Evolutionary conservation across 768 basidiomycete species (phyloP), one percentile per base, ranked within the genome.

Genomic region (Termitomyces sp.): DNA sequence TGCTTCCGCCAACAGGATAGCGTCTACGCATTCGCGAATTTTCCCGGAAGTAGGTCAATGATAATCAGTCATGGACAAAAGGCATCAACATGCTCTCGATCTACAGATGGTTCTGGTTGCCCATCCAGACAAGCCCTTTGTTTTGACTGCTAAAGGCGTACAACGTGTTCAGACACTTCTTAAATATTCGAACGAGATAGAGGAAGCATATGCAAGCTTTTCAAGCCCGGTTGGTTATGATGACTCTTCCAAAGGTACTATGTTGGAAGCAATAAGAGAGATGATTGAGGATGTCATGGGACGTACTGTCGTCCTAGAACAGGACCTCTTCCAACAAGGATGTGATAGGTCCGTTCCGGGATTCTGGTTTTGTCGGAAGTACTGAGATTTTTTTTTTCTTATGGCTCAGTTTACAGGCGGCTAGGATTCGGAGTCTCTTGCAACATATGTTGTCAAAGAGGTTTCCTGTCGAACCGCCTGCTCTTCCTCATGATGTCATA

Each of bases 21-120:
- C 78, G 0, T 79, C 79, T 9, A 64, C 70, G 32, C 78, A 80
- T 59, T 78, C 76, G 0, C 64, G 76, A 19, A 61, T 81, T 6
- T 79, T 79, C 66, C 78, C 78, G 56, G 77, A 77, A 67, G 76
- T 74, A 55, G 8, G 52, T 40, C 30, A 19, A 16, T 12, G 17
- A 17, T 35, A 6, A 19, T 35, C 3, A 11, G 34, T 17, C 27
- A 45, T 12, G 17, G 21, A 28, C 39, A n/a, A 43, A n/a, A n/a
- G n/a, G 1, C 40, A n/a, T 43, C 21, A 23, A 27, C 17, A 14
- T 23, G 30, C 37, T 40, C 5, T 19, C 6, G 28, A 28, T 19
- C 19, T 32, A 27, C 25, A 78, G 75, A 80, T 80, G 75, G 72
- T 81, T 49, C 49, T 79, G 5, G 66, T 78, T 28, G 61, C 73